Evolutionary conservation across 202 grass and related monocot genomes (phyloP).

Genomic region (Carex arenaria): DNA sequence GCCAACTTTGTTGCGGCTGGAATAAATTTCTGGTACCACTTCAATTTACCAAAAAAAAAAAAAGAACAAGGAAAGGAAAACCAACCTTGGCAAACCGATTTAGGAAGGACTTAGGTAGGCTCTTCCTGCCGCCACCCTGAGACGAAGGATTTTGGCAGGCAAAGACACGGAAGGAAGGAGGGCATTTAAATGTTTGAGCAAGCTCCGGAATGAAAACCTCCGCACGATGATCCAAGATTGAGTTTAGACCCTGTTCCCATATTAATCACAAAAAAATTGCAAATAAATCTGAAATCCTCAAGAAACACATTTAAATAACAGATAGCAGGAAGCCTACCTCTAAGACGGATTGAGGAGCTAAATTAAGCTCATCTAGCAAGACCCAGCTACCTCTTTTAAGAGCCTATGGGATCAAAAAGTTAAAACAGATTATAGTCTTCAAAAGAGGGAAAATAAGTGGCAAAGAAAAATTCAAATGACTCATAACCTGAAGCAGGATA

Average conservation of each 20-base stretch:
- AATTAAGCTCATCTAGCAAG: conserved; percentile 97
- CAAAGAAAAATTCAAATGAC: conserved; percentile 1
- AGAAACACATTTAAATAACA: not conserved
- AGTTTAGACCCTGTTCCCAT: conserved; percentile 58
- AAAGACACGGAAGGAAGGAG: conserved; percentile 76
- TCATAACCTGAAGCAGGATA: conserved; percentile 70
- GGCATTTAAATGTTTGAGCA: conserved; percentile 71
- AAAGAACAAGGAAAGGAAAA: not conserved
- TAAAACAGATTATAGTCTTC: not conserved
- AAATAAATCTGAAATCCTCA: not conserved
- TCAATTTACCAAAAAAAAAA: not conserved
- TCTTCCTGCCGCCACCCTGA: conserved; percentile 90
- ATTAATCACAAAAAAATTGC: not conserved
- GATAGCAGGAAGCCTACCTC: conserved; percentile 29
- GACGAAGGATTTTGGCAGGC: conserved; percentile 93
- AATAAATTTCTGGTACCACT: not conserved
- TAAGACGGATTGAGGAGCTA: conserved; percentile 90
- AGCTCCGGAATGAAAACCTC: conserved; percentile 98
- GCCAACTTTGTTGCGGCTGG: not conserved
- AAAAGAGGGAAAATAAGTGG: not conserved
- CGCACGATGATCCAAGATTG: conserved; percentile 91
- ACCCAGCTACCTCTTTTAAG: conserved; percentile 94
- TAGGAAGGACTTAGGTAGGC: conserved; percentile 84
- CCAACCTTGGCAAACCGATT: conserved; percentile 93
- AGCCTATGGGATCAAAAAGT: conserved; percentile 42